Conservation (phyloP, 352 stramenopile species). For the Pythium phragmiticola region DNA sequence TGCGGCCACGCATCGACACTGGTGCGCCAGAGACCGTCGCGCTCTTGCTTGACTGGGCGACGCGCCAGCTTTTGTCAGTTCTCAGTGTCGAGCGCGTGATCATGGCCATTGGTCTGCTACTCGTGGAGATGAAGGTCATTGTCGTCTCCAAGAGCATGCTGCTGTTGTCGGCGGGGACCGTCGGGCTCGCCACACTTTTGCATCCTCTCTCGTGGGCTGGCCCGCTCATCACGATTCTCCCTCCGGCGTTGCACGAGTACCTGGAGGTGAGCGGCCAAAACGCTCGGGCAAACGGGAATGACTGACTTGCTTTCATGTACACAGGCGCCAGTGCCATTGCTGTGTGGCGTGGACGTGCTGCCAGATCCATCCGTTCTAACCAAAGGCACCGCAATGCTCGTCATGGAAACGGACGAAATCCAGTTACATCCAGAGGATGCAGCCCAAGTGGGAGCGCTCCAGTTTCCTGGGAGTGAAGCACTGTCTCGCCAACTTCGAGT, state of each 20-base stretch:
- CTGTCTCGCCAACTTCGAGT: conserved; percentile 11
- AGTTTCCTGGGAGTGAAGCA: conserved; percentile 22
- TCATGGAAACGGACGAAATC: conserved; percentile 20
- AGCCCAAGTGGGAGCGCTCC: conserved; percentile 20
- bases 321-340: conserved; percentile 26
- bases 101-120: conserved; percentile 14
- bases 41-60: conserved; percentile 23
- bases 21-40: conserved; percentile 16
- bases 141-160: conserved; percentile 25
- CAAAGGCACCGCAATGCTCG: conserved; percentile 24
- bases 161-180: conserved; percentile 19
- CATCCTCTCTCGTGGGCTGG: conserved; percentile 26
- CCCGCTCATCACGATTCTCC: conserved; percentile 28
- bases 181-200: conserved; percentile 20
- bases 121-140: conserved; percentile 33
- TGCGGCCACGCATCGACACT: conserved; percentile 14
- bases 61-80: conserved; percentile 12
- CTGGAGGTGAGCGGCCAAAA: conserved; percentile 16
- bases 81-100: conserved; percentile 19
- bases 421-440: conserved; percentile 23
- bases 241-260: conserved; percentile 24
- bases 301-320: background rate
- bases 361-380: conserved; percentile 16
- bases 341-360: conserved; percentile 25
- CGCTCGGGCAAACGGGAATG: background rate